These are phyloP conservation scores for Tremella fuciformis DNA, from an alignment of 768 basidiomycete species.

Conservation along the genomic window DNA sequence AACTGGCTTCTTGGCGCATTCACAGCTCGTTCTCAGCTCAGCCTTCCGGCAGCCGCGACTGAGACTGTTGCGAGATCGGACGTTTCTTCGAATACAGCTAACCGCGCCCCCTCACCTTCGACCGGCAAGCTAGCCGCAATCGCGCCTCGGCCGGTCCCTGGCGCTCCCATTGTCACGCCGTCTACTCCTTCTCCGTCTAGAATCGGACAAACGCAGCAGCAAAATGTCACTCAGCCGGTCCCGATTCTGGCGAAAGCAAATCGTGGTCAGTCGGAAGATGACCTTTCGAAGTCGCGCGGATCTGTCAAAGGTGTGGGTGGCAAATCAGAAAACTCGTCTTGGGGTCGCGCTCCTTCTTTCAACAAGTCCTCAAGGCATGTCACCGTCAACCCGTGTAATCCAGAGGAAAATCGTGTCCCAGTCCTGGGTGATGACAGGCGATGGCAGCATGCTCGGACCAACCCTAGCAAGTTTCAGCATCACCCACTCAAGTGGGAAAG, in stretches of 20 bases:
- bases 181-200: constrained; percentile 21
- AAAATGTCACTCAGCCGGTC: constrained; percentile 21
- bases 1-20: constrained; percentile 43
- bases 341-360: constrained; percentile 17
- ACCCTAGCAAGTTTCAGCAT: constrained; percentile 62
- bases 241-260: constrained; percentile 17
- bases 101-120: constrained; percentile 21
- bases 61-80: constrained; percentile 36
- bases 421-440: constrained; percentile 61
- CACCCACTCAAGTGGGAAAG: constrained; percentile 85
- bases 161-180: constrained; percentile 21
- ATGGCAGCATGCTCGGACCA: constrained; percentile 83
- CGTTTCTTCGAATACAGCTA: constrained; percentile 20
- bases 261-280: constrained; percentile 14
- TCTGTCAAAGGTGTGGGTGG: neutral
- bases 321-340: constrained; percentile 21
- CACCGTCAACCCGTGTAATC: constrained; percentile 52
- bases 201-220: neutral
- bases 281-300: constrained; percentile 17
- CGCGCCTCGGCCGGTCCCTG: constrained; percentile 28
- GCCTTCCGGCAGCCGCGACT: constrained; percentile 37
- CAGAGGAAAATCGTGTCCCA: constrained; percentile 25
- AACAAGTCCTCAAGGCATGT: constrained; percentile 40
- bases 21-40: constrained; percentile 35
- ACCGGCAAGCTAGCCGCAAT: neutral